Percentiles rank a stretch among this genome's conserved stretches.
These are phyloP conservation scores for Trichoderma semiorbis DNA, from an alignment of 2,329 filamentous ascomycete species.

Conservation along the genomic window DNA sequence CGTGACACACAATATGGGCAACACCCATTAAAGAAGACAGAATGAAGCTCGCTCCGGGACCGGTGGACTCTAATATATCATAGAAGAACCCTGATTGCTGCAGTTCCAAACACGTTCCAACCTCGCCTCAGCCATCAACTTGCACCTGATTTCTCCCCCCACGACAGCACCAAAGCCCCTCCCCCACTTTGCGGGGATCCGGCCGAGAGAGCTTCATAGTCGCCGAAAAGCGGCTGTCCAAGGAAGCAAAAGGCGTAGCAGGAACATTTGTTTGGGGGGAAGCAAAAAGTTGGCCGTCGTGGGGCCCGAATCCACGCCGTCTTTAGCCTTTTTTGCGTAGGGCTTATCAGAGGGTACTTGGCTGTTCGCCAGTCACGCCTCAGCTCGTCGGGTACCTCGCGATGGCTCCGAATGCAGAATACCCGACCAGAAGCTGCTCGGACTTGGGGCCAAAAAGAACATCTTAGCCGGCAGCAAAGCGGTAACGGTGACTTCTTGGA, in stretches of 20 bases:
- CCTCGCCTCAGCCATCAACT: not conserved
- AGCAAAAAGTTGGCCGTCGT: constrained; percentile 1
- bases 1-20: not conserved
- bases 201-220: constrained; percentile 16
- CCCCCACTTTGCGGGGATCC: constrained; percentile 25
- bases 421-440: not conserved
- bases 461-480: not conserved
- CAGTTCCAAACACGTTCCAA: not conserved
- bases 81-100: not conserved
- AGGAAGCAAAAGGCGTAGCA: not conserved
- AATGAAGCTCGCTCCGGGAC: no score
- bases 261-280: not conserved
- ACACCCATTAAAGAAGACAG: not conserved
- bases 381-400: not conserved
- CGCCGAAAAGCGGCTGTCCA: constrained; percentile 9
- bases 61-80: not conserved
- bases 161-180: not conserved
- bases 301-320: not conserved
- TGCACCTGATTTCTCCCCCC: constrained; percentile 4
- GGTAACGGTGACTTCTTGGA: not conserved
- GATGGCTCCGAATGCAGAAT: not conserved
- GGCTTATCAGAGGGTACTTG: not conserved
- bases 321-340: not conserved
- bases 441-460: not conserved
- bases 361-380: not conserved